Base-by-base conservation (phyloP, 2,329 filamentous ascomycete species). In the Madurella mycetomatis region DNA sequence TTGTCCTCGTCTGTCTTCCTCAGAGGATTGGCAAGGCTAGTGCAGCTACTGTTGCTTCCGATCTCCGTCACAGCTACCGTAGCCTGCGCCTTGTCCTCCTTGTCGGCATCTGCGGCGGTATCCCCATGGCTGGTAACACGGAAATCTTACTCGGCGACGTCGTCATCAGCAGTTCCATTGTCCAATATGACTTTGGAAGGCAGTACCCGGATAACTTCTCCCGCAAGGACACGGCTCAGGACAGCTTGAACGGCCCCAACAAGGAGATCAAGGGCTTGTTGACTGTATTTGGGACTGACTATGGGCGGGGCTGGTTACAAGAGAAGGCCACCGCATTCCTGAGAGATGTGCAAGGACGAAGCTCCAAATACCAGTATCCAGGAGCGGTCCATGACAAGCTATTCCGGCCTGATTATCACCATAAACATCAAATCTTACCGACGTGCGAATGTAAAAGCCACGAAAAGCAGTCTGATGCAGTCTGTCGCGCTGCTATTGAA, bases 11-110 rank as follows among this genome's bases (percentile, higher is more conserved):
- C 2, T 12, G 50, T 17, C 51, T 59, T 39, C 41, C 49, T 0
- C 25, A 40, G 19, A 30, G 48, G 4, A 61, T 61, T 57, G 64
- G 64, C 2, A 65, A 59, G 17, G 56, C 41, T 2, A 65, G 25
- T 32, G 64, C 70, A 0, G 64, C 69, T 0, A 48, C 48, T 2
- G 57, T 66, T 0, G 58, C 68, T 0, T 55, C 65, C 0, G 63
- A 59, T 17, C 53, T 76, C 12, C 64, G 65, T 0, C 60, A 56
- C 1, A 65, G 62, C 44, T 66, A 61, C 42, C 55, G 54, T 13
- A 39, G 44, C 31, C 46, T 66, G 4, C 44, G 51, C 17, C 51
- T 67, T 2, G 57, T 55, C 19, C n/a, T 66, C 9, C 30, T 67
- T 9, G 58, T 62, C 1, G 65, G 64, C 0, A 52, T 65, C 2